Base-by-base conservation (phyloP, 2,329 filamentous ascomycete genomes). In the Tolypocladium pustulatum region DNA sequence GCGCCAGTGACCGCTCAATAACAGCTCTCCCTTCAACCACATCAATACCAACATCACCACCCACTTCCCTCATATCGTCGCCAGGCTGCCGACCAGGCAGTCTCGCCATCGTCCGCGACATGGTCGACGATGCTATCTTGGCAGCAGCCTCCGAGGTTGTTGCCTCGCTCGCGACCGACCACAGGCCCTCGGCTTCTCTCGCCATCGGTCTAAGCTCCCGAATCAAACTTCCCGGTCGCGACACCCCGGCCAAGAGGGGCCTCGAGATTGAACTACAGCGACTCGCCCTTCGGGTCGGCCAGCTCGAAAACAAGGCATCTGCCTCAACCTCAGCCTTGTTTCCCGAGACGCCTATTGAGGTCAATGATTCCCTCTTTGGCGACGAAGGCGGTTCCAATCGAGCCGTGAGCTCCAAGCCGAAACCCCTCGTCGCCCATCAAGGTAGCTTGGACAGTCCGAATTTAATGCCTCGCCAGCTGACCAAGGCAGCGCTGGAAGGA, bases 201-300 rank as follows among this genome's bases (percentile, higher is more conserved):
- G 70, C 76, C 58, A 70, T 75, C 60, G 74, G 73, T 56, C 69
- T 73, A 58, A 76, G 75, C 60, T 72, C 74, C 57, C 77, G 81
- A 64, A 80, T 93, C 68, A 82, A 81, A 62, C 81, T 97, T 30
- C 92, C 93, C 17, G 94, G 94, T 60, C 81, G 84, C 59, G 82
- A 91, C 60, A 88, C 83, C 52, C 75, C 84, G 40, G 88, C 88
- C 64, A 97, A 97, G 76, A 80, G 83, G 64, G 81, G 81, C 37
- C 83, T 97, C 61, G 91, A 97, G 75, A 80, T 81, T 61, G 93
- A 97, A 75, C 82, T 99, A 59, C 83, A 87, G 56, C 87, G 89
- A 58, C 82, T 97, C 63, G 83, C 87, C 60, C 77, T 86, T 61
- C 82, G 94, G 65, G 85, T 97, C 65, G 88, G 91, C 63, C 85